phyloP scores from a whole-genome alignment of 2,329 filamentous ascomycete genomes.

The Westerdykella sp. region DNA sequence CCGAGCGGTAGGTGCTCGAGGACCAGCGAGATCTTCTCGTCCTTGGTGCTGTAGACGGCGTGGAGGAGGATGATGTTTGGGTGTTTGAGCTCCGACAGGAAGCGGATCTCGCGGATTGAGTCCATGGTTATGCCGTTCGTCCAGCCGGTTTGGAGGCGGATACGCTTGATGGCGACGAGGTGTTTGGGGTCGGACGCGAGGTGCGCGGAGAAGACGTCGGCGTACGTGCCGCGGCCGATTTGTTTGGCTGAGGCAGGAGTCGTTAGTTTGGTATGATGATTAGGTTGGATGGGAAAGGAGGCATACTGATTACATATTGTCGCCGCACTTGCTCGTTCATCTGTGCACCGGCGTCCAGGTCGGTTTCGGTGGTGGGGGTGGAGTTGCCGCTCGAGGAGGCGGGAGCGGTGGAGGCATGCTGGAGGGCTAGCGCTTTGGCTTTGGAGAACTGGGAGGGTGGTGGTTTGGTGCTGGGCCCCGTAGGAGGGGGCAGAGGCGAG shows the following conservation, averaged over 20 bases:
- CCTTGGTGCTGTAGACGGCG: conserved; percentile 90
- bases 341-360: conserved; percentile 41
- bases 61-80: conserved; percentile 92
- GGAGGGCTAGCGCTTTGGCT: conserved; percentile 30
- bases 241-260: conserved; percentile 59
- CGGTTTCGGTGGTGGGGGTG: conserved; percentile 14
- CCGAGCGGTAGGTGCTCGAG: conserved; percentile 91
- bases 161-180: conserved; percentile 88
- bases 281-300: conserved; percentile 2
- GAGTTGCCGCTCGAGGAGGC: conserved; percentile 10
- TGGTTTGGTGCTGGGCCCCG: conserved; percentile 3
- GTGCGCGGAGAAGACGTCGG: conserved; percentile 87
- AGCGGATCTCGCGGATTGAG: conserved; percentile 91
- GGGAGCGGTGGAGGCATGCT: conserved; percentile 10
- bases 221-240: conserved; percentile 94
- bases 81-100: conserved; percentile 87
- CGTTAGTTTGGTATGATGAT: conserved; percentile 1
- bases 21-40: conserved; percentile 93
- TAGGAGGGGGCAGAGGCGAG: conserved; percentile 4
- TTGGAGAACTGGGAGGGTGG: conserved; percentile 8
- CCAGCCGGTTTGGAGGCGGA: conserved; percentile 80
- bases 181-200: conserved; percentile 63
- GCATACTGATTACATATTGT: conserved; percentile 79
- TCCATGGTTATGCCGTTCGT: conserved; percentile 90
- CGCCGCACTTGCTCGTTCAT: conserved; percentile 54